Evolutionary conservation across 495 filamentous ascomycete genomes (phyloP).

Genomic region (Xeromyces bisporus): DNA sequence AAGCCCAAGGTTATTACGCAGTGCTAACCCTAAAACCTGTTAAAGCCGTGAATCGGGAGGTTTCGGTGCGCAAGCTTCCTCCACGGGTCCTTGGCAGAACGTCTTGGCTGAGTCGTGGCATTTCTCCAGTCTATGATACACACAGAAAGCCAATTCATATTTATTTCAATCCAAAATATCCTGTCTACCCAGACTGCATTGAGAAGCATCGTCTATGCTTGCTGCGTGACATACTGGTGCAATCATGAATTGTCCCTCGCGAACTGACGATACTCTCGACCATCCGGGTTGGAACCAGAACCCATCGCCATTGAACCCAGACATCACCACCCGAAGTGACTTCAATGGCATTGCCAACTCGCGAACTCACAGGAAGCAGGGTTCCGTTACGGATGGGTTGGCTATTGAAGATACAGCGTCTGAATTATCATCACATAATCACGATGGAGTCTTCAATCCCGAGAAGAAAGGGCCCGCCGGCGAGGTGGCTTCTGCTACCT

Average conservation of each 20-base stretch:
- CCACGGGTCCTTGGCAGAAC: too few species aligned
- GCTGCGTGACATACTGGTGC: too few species aligned
- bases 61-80: too few species aligned
- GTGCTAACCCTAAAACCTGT: too few species aligned
- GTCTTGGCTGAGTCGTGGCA: too few species aligned
- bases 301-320: constrained; percentile 35
- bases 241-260: constrained; percentile 46
- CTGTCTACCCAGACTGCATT: not conserved
- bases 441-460: constrained; percentile 10
- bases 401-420: constrained; percentile 12
- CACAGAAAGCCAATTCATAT: too few species aligned
- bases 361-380: constrained; percentile 20
- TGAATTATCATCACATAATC: constrained; percentile 11
- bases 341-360: constrained; percentile 39
- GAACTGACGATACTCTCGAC: constrained; percentile 39
- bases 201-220: not conserved
- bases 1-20: too few species aligned
- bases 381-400: constrained; percentile 7
- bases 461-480: constrained; percentile 14
- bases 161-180: too few species aligned
- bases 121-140: too few species aligned
- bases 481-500: constrained; percentile 20
- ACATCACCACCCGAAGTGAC: constrained; percentile 44
- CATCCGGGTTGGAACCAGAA: constrained; percentile 45
- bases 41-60: too few species aligned